Conservation (phyloP, 2,329 filamentous ascomycete genomes). For the Simplicillium sp. region DNA sequence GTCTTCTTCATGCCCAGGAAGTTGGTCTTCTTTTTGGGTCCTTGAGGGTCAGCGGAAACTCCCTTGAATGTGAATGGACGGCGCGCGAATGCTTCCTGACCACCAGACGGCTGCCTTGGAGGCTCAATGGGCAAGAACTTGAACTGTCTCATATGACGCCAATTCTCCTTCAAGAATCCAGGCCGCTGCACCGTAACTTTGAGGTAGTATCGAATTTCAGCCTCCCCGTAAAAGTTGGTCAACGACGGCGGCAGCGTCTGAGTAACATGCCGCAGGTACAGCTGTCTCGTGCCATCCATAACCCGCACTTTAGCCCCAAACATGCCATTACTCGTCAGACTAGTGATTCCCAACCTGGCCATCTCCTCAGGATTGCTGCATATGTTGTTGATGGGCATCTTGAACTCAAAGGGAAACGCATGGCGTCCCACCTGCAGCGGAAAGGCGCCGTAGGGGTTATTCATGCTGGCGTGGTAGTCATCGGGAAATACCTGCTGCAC, state of each 20-base stretch:
- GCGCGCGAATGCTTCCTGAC: constrained; percentile 77
- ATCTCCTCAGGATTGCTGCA: constrained; percentile 48
- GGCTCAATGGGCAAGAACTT: constrained; percentile 92
- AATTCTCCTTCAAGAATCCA: constrained; percentile 83
- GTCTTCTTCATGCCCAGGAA: constrained; percentile 42
- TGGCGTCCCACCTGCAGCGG: constrained; percentile 61
- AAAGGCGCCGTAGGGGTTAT: constrained; percentile 36
- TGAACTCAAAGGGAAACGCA: constrained; percentile 70
- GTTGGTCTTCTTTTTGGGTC: constrained; percentile 42
- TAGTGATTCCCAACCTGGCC: constrained; percentile 34
- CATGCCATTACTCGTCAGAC: constrained; percentile 44
- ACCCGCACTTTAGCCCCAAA: constrained; percentile 41
- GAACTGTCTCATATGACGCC: constrained; percentile 58
- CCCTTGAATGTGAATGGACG: constrained; percentile 50
- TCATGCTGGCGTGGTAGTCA: constrained; percentile 29
- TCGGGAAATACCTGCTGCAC: constrained; percentile 64
- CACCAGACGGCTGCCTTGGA: constrained; percentile 56
- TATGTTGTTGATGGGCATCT: constrained; percentile 67
- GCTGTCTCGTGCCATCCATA: constrained; percentile 54
- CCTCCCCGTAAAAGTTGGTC: constrained; percentile 75
- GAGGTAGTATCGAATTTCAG: constrained; percentile 87
- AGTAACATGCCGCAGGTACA: constrained; percentile 63
- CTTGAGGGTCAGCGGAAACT: no score
- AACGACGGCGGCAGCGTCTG: constrained; percentile 82
- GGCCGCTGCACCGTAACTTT: constrained; percentile 93